phyloP scores from a whole-genome alignment of 139 green algal genomes.

The Tetraselmis striata region DNA sequence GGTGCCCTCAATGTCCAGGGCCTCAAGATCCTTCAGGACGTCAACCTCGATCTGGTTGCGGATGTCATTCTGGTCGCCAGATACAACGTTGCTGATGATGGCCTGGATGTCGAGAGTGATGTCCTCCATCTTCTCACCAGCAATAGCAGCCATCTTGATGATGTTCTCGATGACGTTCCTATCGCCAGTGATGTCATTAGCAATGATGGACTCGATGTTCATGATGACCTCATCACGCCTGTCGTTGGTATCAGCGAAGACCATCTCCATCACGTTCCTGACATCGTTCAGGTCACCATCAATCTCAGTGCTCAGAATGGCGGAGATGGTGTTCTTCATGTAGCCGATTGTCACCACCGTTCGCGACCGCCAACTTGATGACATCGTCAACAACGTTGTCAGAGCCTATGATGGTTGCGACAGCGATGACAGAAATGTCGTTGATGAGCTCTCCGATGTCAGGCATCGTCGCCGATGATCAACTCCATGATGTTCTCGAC shows the following conservation, averaged over 20 bases:
- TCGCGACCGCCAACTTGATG: background rate
- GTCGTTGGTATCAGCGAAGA: background rate
- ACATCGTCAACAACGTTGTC: background rate
- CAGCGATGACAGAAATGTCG: background rate
- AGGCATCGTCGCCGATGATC: background rate
- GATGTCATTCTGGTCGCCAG: background rate
- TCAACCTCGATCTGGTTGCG: background rate
- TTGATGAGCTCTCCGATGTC: background rate
- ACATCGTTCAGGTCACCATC: background rate
- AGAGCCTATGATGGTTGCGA: background rate
- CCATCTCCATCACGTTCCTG: background rate
- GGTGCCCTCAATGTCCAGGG: background rate
- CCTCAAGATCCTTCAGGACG: background rate
- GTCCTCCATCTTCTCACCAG: background rate
- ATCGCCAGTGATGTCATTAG: background rate
- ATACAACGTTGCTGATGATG: background rate
- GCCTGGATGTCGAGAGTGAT: background rate
- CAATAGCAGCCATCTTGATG: background rate
- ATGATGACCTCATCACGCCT: background rate
- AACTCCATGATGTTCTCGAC: background rate
- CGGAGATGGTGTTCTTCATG: background rate
- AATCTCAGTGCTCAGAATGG: background rate
- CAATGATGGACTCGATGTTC: background rate
- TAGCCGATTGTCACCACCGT: background rate
- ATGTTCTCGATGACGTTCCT: background rate